phyloP scores from a whole-genome alignment of 345 rosid genomes.

The Salix suchowensis region DNA sequence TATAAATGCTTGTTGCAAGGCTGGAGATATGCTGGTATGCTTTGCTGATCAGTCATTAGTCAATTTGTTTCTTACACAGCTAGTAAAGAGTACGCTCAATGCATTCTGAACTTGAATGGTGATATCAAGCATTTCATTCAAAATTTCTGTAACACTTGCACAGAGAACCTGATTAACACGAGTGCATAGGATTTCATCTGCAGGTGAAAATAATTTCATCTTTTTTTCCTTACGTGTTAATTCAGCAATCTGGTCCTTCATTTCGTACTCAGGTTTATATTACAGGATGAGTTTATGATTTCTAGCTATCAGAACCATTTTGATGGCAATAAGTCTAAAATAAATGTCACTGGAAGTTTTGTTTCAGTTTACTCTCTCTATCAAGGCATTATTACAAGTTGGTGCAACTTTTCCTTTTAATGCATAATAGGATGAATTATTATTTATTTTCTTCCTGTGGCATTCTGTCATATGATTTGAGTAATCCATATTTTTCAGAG shows the following conservation, averaged over 20 bases:
- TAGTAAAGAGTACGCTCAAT: not conserved
- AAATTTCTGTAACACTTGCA: not conserved
- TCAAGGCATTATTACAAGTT: not conserved
- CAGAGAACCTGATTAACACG: not conserved
- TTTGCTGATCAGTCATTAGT: not conserved
- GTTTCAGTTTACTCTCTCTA: not conserved
- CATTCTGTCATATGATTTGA: not conserved
- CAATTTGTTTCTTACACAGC: not conserved
- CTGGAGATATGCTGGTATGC: slow-evolving; percentile 89
- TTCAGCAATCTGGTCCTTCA: not conserved
- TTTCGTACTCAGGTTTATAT: not conserved
- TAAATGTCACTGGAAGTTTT: not conserved
- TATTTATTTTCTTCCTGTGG: not conserved
- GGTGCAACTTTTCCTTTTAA: not conserved
- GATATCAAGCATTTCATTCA: not conserved
- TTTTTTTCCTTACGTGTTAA: not conserved
- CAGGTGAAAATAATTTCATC: not conserved
- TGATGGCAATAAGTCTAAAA: not conserved
- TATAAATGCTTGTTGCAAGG: slow-evolving; percentile 90
- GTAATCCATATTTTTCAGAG: slow-evolving; percentile 40
- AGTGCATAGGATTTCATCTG: not conserved
- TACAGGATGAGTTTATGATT: not conserved
- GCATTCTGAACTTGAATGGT: not conserved
- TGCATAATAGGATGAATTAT: not conserved
- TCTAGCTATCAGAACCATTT: not conserved